Base-by-base conservation (phyloP, 2,329 filamentous ascomycete species). In the Colletotrichum viniferum region DNA sequence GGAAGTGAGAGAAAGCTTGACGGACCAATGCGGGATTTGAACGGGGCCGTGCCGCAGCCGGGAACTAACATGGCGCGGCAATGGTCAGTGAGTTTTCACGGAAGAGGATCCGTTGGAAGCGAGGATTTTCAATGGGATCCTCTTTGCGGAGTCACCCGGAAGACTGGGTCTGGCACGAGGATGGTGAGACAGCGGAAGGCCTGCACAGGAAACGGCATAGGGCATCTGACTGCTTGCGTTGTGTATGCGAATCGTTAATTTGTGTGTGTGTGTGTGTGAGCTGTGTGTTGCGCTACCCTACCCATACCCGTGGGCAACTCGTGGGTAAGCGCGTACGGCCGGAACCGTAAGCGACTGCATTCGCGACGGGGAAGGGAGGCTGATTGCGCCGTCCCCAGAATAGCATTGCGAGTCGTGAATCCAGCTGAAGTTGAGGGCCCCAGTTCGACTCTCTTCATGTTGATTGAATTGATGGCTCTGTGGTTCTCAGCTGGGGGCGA, bases 141-240 rank as follows among this genome's bases (percentile, higher is more conserved):
- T 74, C 62, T 43, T 61, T 67, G 69, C 56, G 58, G 58, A 73
- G 62, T 63, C 43, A 69, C 69, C 69, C 73, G 43, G 63, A 75
- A 68, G 73, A 68, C 58, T 63, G 73, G 69, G 28, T 63, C 63
- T 64, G 69, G 34, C 69, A 71, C 26, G 63, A 68, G 73, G 38
- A 26, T 36, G 63, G 58, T 64, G 58, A 68, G 69, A 73, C 69
- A 60, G 32, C 43, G 43, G n/a, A 52, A 58, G 43, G 9, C 68
- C 69, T 56, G 63, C 62, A 63, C 24, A 36, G 56, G 21, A 24
- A 60, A 65, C 60, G 34, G 56, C 13, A 30, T 55, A 24, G 32
- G 67, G 30, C 65, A 52, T 48, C 36, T 65, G 72, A 62, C 69
- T 73, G 69, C 69, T 68, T 75, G 73, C 73, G 56, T 73, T 63